A percentile compares a stretch with the other conserved stretches of the same genome.
These are phyloP conservation scores for Tuber microsphaerosporum DNA, from an alignment of 495 filamentous ascomycete genomes.

Conservation along the genomic window DNA sequence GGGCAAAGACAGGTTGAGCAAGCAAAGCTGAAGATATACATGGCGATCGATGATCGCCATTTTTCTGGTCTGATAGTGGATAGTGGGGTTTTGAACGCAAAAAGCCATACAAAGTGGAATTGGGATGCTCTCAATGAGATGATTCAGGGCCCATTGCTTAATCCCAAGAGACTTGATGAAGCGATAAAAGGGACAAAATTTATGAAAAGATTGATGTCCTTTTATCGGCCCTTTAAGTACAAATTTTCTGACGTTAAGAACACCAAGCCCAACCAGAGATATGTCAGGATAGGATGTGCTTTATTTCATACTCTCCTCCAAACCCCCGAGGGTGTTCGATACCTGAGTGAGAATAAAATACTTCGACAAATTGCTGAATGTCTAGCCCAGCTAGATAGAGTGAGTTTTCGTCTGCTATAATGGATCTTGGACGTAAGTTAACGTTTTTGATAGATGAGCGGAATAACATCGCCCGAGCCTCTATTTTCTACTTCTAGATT, in stretches of 20 bases:
- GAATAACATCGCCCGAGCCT: slow-evolving; percentile 76
- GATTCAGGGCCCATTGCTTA: slow-evolving; percentile 89
- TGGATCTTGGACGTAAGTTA: slow-evolving; percentile 9
- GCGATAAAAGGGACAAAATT: slow-evolving; percentile 93
- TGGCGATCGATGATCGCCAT: slow-evolving; percentile 75
- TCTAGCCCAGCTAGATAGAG: slow-evolving; percentile 77
- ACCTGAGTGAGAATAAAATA: slow-evolving; percentile 85
- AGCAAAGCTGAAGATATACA: slow-evolving; percentile 62
- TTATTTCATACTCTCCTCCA: slow-evolving; percentile 78
- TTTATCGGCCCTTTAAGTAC: slow-evolving; percentile 94
- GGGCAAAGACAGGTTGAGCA: slow-evolving; percentile 51
- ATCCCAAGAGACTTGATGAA: slow-evolving; percentile 84
- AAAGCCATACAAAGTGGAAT: slow-evolving; percentile 89
- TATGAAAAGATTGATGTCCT: slow-evolving; percentile 85
- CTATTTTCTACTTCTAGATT: slow-evolving; percentile 81
- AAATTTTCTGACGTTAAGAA: slow-evolving; percentile 80
- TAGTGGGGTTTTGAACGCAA: slow-evolving; percentile 65
- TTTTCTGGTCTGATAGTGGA: slow-evolving; percentile 83
- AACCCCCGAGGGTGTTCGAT: slow-evolving; percentile 71
- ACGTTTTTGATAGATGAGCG: slow-evolving; percentile 57
- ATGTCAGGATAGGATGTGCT: slow-evolving; percentile 80
- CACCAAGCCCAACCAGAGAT: slow-evolving; percentile 86
- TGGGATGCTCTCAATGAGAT: slow-evolving; percentile 87
- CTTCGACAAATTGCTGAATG: slow-evolving; percentile 90
- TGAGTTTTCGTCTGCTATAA: slow-evolving; percentile 43